Percentiles rank a stretch among this genome's conserved stretches.
Conservation (phyloP, 495 filamentous ascomycete species). For the Rusavskia elegans region DNA sequence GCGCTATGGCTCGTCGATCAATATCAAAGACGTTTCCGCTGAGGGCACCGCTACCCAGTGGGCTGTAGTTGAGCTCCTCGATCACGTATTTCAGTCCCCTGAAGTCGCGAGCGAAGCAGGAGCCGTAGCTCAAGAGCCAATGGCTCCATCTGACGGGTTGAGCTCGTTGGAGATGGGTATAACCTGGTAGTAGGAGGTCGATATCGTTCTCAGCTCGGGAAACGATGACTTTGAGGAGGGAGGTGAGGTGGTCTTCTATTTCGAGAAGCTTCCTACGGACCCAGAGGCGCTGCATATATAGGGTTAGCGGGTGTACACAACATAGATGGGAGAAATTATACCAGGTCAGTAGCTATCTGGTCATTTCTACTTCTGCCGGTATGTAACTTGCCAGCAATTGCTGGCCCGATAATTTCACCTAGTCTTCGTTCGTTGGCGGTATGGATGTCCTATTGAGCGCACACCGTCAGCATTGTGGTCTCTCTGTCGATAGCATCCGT, state of each 20-base stretch:
- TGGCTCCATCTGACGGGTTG: constrained; percentile 84
- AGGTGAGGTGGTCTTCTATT: constrained; percentile 51
- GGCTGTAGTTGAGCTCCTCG: constrained; percentile 58
- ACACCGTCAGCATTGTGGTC: too few relatives aligned
- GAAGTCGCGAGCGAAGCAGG: constrained; percentile 61
- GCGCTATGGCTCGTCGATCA: constrained; percentile 74
- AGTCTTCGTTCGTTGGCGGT: constrained; percentile 88
- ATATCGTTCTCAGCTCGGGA: constrained; percentile 67
- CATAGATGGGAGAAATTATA: background rate
- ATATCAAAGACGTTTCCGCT: constrained; percentile 88
- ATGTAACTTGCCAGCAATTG: constrained; percentile 81
- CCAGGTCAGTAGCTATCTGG: constrained; percentile 85
- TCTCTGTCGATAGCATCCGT: background rate
- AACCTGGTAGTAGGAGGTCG: constrained; percentile 45
- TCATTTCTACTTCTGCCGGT: constrained; percentile 87
- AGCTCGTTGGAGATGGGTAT: constrained; percentile 86
- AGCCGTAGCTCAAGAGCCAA: constrained; percentile 68
- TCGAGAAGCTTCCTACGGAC: constrained; percentile 58
- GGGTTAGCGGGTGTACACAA: too few relatives aligned
- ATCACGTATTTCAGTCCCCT: constrained; percentile 63
- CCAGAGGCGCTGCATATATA: constrained; percentile 50
- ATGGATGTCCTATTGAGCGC: constrained; percentile 44
- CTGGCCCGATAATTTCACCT: constrained; percentile 76
- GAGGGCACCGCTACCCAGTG: constrained; percentile 73
- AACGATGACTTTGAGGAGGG: constrained; percentile 57